These are phyloP conservation scores for Trametes gibbosa DNA, from an alignment of 768 basidiomycete species.

Conservation along the genomic window DNA sequence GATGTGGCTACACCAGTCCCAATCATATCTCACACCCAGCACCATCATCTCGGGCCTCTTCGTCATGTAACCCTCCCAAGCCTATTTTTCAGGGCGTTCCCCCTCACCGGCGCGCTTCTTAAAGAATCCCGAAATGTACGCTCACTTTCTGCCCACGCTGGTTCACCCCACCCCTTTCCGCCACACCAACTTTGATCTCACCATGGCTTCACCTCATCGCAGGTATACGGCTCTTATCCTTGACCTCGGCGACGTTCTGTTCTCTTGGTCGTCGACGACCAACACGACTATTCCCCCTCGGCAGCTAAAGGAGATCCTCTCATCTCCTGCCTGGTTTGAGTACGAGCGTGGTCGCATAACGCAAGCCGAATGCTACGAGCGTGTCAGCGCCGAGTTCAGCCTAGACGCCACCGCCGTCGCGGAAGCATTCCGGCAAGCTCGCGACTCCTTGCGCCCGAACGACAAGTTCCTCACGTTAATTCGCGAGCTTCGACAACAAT, in stretches of 20 bases:
- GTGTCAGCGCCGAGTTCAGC: constrained; percentile 39
- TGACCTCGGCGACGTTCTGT: constrained; percentile 57
- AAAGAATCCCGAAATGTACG: background rate
- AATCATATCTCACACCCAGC: constrained; percentile 5
- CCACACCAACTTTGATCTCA: constrained; percentile 26
- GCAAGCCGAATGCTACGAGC: constrained; percentile 44
- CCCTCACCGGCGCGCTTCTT: background rate
- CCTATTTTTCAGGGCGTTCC: too few species aligned
- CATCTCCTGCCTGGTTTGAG: constrained; percentile 50
- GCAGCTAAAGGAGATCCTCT: constrained; percentile 42
- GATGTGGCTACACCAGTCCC: constrained; percentile 6
- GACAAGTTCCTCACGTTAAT: constrained; percentile 46
- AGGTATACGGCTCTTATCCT: constrained; percentile 39
- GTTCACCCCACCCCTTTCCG: constrained; percentile 4
- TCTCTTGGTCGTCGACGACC: constrained; percentile 50
- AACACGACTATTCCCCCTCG: constrained; percentile 42
- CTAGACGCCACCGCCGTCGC: constrained; percentile 34
- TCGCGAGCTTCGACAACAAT: constrained; percentile 38
- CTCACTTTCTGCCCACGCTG: background rate
- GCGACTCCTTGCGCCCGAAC: constrained; percentile 45
- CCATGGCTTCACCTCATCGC: constrained; percentile 15
- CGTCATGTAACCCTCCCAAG: too few species aligned
- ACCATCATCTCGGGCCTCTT: background rate
- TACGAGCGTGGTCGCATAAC: constrained; percentile 49
- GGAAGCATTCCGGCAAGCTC: constrained; percentile 44